A percentile compares a stretch with the other conserved stretches of the same genome.
These are phyloP conservation scores for Debaryomyces psychrophilus DNA, from an alignment of 1,139 yeast species.

Conservation along the genomic window DNA sequence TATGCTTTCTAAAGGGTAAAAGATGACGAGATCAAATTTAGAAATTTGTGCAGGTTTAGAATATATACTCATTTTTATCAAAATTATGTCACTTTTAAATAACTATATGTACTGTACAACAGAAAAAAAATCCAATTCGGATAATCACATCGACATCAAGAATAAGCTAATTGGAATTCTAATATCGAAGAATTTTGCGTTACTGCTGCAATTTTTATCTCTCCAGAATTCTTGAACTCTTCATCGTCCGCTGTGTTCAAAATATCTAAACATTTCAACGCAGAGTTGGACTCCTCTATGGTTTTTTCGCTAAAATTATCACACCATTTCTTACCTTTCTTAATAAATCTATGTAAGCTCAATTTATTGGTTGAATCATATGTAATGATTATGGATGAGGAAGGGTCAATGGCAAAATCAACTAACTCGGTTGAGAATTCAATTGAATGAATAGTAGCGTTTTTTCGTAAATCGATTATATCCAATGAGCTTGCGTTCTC, in stretches of 20 bases:
- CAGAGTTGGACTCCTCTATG: conserved; percentile 10
- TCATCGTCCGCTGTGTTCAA: conserved; percentile 16
- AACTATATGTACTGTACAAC: not conserved
- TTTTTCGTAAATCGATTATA: conserved; percentile 62
- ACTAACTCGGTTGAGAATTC: conserved; percentile 20
- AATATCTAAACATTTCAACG: conserved; percentile 12
- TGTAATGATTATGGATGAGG: conserved; percentile 44
- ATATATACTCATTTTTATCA: not conserved
- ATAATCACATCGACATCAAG: not conserved
- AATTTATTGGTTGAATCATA: conserved; percentile 21
- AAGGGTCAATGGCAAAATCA: conserved; percentile 48
- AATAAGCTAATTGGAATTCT: conserved; percentile 16
- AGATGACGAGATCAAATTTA: not conserved
- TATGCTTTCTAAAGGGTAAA: not conserved
- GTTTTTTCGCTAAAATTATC: conserved; percentile 12
- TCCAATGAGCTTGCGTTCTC: conserved; percentile 31
- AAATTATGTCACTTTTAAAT: not conserved
- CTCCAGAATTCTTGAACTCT: conserved; percentile 13
- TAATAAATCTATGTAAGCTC: conserved; percentile 39
- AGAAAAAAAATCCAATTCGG: not conserved
- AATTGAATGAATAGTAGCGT: conserved; percentile 32
- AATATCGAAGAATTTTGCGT: conserved; percentile 17
- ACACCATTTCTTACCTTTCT: conserved; percentile 50
- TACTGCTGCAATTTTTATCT: conserved; percentile 16
- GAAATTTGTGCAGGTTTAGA: not conserved